Evolutionary conservation across 495 filamentous ascomycete species (phyloP), one percentile per base, ranked within the genome.

Genomic region (Aspergillus cavernicola): DNA sequence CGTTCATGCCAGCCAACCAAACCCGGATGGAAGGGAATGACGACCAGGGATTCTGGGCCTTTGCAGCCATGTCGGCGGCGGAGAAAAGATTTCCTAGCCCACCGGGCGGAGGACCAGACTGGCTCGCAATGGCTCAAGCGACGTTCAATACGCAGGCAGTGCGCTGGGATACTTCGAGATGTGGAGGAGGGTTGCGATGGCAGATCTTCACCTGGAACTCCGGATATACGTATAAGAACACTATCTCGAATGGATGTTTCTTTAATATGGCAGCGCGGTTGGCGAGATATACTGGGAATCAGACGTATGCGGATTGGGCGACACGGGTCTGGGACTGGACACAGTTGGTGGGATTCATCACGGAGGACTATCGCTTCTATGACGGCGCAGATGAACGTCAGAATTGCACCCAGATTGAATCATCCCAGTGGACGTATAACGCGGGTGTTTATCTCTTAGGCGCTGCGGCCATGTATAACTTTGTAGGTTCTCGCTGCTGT

Each of bases 31-130:
- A 80, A 45, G 88, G 90, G 44, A 95, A 95, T 66, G 89, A 95
- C 58, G 89, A 95, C 63, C 90, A 93, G 62, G 84, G 78, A 0
- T 95, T 95, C 62, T 95, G 90, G 90, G 90, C 77, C 26, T 84
- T 95, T 66, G 77, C 88, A 3, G 87, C 84, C 29, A 88, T 95
- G 83, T 78, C 83, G 6, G 90, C 90, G 0, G 88, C 90, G 3
- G 90, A 95, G 66, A 79, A 83, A 42, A 86, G 85, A 41, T 92
- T 84, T 57, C 85, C 85, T 18, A 73, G 77, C 45, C 77, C 77
- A 6, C 72, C 70, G 2, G 54, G 55, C 0, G 77, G 80, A 38
- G 55, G 84, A 52, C 85, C 87, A 3, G 79, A 83, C 53, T 93
- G 89, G 87, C 72, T 93, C 3, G 85, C 85, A 3, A 76, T 93